Percentiles rank a stretch among this genome's conserved stretches.
Conservation (phyloP, 164 flowering plant genomes). For the Cinnamomum micranthum region DNA sequence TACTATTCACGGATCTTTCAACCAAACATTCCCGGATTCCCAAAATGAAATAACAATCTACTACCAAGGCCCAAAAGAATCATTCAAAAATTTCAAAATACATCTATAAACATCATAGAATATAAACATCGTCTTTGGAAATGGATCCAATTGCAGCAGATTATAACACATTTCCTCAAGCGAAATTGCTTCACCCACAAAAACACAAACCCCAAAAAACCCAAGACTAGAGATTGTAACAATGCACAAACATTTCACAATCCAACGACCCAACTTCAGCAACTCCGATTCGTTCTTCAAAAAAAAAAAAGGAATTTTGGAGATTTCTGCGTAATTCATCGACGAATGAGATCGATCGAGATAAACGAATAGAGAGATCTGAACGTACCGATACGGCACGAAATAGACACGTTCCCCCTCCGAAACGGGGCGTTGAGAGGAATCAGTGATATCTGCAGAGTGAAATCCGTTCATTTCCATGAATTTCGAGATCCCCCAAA, state of each 20-base stretch:
- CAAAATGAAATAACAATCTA: too few species aligned
- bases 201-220: not conserved
- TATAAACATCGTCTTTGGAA: too few species aligned
- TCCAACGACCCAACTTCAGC: not conserved
- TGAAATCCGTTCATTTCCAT: conserved; percentile 25
- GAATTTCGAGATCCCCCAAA: too few species aligned
- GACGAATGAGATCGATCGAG: conserved; percentile 4
- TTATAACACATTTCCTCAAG: too few species aligned
- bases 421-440: conserved; percentile 26
- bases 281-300: not conserved
- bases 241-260: not conserved
- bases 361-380: not conserved
- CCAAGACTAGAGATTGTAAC: not conserved
- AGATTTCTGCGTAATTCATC: not conserved
- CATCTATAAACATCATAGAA: too few species aligned
- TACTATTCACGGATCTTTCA: too few species aligned
- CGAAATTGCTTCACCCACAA: too few species aligned
- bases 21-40: too few species aligned
- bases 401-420: conserved; percentile 60
- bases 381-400: conserved; percentile 67
- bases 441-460: conserved; percentile 28
- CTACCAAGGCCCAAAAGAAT: too few species aligned
- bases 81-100: too few species aligned
- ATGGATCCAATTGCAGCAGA: too few species aligned
- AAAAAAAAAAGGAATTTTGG: not conserved